Percentiles rank a stretch among this genome's conserved stretches.
These are phyloP conservation scores for Debaryomycetaceae sp. DNA, from an alignment of 1,139 yeast genomes.

Conservation along the genomic window DNA sequence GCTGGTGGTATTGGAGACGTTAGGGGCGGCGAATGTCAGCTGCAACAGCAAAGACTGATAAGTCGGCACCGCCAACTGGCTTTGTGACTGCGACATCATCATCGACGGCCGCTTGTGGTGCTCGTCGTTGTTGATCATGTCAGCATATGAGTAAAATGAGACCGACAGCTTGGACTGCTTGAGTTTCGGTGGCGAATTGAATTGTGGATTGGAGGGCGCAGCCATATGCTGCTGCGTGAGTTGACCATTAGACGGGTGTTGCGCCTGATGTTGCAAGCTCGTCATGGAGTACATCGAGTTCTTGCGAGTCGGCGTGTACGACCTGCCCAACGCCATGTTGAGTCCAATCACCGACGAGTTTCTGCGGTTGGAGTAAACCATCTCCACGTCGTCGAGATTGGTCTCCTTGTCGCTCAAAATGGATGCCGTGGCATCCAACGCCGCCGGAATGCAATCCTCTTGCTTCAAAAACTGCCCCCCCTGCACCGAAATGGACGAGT, in stretches of 20 bases:
- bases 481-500: slow-evolving; percentile 24
- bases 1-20: too few relatives aligned
- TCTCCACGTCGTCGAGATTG: slow-evolving; percentile 64
- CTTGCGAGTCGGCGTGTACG: slow-evolving; percentile 37
- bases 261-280: slow-evolving; percentile 14
- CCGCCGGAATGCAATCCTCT: slow-evolving; percentile 77
- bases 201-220: slow-evolving; percentile 13
- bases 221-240: slow-evolving; percentile 14
- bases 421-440: slow-evolving; percentile 73
- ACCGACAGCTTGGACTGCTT: slow-evolving; percentile 46
- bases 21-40: too few relatives aligned
- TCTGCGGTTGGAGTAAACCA: slow-evolving; percentile 60
- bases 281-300: slow-evolving; percentile 33
- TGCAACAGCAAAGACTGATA: slow-evolving; percentile 6
- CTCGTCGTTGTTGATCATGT: slow-evolving; percentile 65
- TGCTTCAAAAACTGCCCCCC: slow-evolving; percentile 26
- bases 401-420: slow-evolving; percentile 53
- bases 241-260: slow-evolving; percentile 10
- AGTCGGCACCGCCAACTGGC: slow-evolving; percentile 29
- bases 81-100: slow-evolving; percentile 23
- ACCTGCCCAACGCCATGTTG: slow-evolving; percentile 56
- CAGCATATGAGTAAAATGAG: slow-evolving; percentile 76
- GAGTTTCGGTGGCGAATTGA: slow-evolving; percentile 37
- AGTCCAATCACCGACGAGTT: slow-evolving; percentile 54
- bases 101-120: slow-evolving; percentile 50